A percentile compares a stretch with the other conserved stretches of the same genome.
Conservation (phyloP, 257 asterid species). For the Primulina tabacum region DNA sequence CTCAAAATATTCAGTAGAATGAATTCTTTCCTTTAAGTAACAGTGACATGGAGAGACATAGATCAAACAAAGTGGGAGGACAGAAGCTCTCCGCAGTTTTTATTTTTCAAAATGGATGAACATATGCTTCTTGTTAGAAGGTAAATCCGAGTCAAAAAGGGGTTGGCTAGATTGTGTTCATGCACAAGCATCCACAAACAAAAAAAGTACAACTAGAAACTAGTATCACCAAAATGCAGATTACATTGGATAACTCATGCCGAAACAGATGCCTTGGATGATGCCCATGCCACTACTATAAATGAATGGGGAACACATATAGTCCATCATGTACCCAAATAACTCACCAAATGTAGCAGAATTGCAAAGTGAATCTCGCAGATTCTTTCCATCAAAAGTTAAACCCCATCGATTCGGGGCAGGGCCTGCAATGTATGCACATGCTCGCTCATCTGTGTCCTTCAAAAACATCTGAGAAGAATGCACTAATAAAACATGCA, state of each 20-base stretch:
- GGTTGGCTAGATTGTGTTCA: not conserved
- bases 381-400: slow-evolving; percentile 77
- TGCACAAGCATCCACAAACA: not conserved
- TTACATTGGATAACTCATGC: not conserved
- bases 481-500: slow-evolving; percentile 23
- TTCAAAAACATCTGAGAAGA: slow-evolving; percentile 75
- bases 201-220: not conserved
- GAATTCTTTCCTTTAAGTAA: no score
- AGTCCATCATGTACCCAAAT: slow-evolving; percentile 13
- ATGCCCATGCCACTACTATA: slow-evolving; percentile 8
- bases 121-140: not conserved
- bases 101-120: not conserved
- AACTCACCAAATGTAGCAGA: slow-evolving; percentile 53
- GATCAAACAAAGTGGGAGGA: no score
- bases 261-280: slow-evolving; percentile 6
- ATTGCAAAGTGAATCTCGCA: slow-evolving; percentile 48
- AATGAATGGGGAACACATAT: slow-evolving; percentile 8
- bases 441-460: slow-evolving; percentile 99
- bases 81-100: no score
- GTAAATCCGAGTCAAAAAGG: not conserved
- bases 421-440: slow-evolving; percentile 99
- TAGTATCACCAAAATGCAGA: not conserved
- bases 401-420: slow-evolving; percentile 99
- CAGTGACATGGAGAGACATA: no score
- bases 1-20: no score